A percentile compares a stretch with the other conserved stretches of the same genome.
Evolutionary conservation across 139 green algal species (phyloP).

Genomic region (Volvox reticuliferus): DNA sequence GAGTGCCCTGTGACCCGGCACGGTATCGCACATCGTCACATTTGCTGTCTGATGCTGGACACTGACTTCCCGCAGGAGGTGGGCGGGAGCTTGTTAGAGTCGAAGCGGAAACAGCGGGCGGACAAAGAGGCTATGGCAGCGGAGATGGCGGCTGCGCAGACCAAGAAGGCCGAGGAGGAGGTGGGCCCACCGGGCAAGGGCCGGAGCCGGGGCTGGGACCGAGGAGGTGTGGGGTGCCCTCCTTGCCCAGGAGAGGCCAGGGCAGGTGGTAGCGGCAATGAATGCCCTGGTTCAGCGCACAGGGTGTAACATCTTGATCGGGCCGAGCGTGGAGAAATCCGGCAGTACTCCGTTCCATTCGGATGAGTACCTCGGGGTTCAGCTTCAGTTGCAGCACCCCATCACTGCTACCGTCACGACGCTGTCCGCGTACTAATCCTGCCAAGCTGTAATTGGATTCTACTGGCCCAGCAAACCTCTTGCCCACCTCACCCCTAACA

Average conservation of each 20-base stretch:
- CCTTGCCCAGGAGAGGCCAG: too few relatives aligned
- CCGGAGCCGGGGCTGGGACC: too few relatives aligned
- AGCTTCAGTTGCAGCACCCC: too few relatives aligned
- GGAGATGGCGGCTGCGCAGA: constrained; percentile 76
- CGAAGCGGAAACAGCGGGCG: constrained; percentile 81
- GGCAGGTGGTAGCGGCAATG: too few relatives aligned
- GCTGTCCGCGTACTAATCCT: neutral
- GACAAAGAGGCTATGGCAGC: constrained; percentile 85
- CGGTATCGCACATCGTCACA: too few relatives aligned
- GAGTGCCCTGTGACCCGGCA: neutral
- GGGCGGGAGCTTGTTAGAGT: constrained; percentile 84
- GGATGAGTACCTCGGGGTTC: too few relatives aligned
- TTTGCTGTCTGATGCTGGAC: neutral
- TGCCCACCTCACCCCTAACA: neutral
- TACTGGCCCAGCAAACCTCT: too few relatives aligned
- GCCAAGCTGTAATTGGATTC: too few relatives aligned
- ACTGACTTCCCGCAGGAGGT: constrained; percentile 57
- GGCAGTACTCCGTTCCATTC: too few relatives aligned
- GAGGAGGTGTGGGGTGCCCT: neutral
- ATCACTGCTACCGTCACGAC: neutral
- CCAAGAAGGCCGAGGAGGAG: constrained; percentile 55
- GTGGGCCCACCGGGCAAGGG: neutral
- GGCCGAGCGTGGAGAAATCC: too few relatives aligned
- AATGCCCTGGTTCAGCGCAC: too few relatives aligned
- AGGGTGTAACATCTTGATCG: too few relatives aligned